These are phyloP conservation scores for Cladosporium austrohemisphaericum DNA, from an alignment of 2,329 filamentous ascomycete species.

Conservation along the genomic window DNA sequence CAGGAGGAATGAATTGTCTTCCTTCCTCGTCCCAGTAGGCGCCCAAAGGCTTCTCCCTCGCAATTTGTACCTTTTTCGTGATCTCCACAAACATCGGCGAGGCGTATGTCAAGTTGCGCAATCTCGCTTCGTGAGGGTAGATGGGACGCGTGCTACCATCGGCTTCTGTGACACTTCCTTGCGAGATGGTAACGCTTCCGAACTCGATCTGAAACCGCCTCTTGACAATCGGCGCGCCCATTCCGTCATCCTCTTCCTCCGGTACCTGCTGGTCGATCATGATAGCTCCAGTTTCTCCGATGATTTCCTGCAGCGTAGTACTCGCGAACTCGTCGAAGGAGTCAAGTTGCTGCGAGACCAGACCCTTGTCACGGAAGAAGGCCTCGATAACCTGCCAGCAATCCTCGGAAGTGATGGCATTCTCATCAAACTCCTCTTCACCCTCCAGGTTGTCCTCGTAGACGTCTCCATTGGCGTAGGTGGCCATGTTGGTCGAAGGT, in stretches of 20 bases:
- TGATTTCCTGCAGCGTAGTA: slow-evolving; percentile 89
- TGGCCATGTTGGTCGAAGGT: slow-evolving; percentile 12
- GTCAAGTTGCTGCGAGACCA: slow-evolving; percentile 95
- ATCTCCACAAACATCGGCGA: slow-evolving; percentile 88
- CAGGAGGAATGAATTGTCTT: slow-evolving; percentile 30
- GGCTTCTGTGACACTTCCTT: slow-evolving; percentile 87
- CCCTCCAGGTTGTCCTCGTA: slow-evolving; percentile 7
- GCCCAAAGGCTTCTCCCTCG: slow-evolving; percentile 68
- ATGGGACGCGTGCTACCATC: slow-evolving; percentile 84
- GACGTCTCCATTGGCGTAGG: slow-evolving; percentile 15
- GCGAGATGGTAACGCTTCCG: slow-evolving; percentile 80
- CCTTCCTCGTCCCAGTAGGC: slow-evolving; percentile 65
- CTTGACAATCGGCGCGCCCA: slow-evolving; percentile 68
- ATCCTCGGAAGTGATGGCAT: slow-evolving; percentile 83
- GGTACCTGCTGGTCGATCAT: slow-evolving; percentile 92
- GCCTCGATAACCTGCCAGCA: slow-evolving; percentile 97
- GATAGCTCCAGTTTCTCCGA: slow-evolving; percentile 85
- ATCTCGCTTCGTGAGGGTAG: slow-evolving; percentile 88
- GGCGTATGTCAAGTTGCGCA: slow-evolving; percentile 94
- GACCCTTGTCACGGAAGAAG: slow-evolving; percentile 92
- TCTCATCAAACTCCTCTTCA: slow-evolving; percentile 25
- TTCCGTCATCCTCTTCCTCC: slow-evolving; percentile 63
- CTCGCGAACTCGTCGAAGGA: slow-evolving; percentile 97
- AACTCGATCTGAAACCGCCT: slow-evolving; percentile 95
- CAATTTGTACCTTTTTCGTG: slow-evolving; percentile 77